Evolutionary conservation across 768 basidiomycete species (phyloP).

Genomic region (Amanita exitialis): DNA sequence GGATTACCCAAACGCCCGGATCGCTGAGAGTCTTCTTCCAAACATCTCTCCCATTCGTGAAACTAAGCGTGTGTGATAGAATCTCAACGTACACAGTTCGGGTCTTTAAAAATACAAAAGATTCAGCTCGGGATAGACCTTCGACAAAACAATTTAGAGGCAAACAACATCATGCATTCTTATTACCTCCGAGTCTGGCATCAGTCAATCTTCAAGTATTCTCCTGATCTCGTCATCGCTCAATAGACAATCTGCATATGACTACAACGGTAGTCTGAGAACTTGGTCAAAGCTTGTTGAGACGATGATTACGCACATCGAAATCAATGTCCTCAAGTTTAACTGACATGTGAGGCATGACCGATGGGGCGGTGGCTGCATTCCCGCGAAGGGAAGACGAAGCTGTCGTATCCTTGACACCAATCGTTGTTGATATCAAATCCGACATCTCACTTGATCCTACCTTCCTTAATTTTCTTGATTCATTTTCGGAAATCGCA

Average conservation of each 20-base stretch:
- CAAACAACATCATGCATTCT: not conserved
- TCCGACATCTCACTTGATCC: not conserved
- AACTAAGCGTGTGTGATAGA: too few species aligned
- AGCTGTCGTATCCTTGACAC: not conserved
- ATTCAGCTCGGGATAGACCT: not conserved
- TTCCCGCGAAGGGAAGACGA: not conserved
- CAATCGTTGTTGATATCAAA: not conserved
- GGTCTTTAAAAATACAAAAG: not conserved
- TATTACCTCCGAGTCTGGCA: not conserved
- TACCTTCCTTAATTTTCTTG: conserved; percentile 1
- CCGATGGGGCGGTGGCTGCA: not conserved
- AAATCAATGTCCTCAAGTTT: conserved; percentile 1
- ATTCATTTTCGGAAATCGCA: not conserved
- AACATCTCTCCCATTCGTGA: too few species aligned
- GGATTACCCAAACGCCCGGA: too few species aligned
- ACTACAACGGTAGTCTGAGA: conserved; percentile 9
- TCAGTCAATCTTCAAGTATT: conserved; percentile 17
- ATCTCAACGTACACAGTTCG: not conserved
- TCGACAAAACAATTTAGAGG: not conserved
- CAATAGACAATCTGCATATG: conserved; percentile 27
- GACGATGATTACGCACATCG: not conserved
- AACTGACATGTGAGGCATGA: not conserved
- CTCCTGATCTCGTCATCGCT: conserved; percentile 22
- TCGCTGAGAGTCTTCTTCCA: too few species aligned
- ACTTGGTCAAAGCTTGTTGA: not conserved